Evolutionary conservation across 768 basidiomycete genomes (phyloP).

Genomic region (Fibroporia radiculosa): DNA sequence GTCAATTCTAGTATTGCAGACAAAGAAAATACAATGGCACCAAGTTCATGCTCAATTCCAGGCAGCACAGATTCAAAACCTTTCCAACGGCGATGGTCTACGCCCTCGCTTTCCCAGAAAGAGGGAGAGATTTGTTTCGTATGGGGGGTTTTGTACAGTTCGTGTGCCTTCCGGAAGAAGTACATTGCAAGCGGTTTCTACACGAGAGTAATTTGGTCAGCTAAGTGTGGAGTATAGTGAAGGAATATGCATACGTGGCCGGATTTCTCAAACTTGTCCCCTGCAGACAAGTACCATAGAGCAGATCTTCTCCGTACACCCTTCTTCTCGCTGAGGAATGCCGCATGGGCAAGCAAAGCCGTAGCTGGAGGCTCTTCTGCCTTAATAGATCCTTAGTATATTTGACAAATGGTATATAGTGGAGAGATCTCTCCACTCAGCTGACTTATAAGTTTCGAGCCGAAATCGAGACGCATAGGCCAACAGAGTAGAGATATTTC

Average conservation of each 20-base stretch:
- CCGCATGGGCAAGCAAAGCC: slow-evolving; percentile 75
- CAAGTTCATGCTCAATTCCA: slow-evolving; percentile 75
- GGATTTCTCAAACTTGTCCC: slow-evolving; percentile 72
- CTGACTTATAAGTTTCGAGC: not conserved
- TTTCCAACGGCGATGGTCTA: slow-evolving; percentile 27
- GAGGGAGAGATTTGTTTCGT: slow-evolving; percentile 64
- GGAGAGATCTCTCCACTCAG: not conserved
- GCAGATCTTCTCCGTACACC: slow-evolving; percentile 55
- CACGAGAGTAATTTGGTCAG: not conserved
- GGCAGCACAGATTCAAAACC: slow-evolving; percentile 60
- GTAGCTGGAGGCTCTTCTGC: slow-evolving; percentile 78
- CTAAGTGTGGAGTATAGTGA: not conserved
- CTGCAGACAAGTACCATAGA: slow-evolving; percentile 73
- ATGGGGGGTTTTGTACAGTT: slow-evolving; percentile 44
- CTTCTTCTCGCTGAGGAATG: slow-evolving; percentile 56
- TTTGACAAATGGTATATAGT: not conserved
- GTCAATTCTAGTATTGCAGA: not conserved
- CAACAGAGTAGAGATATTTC: slow-evolving; percentile 15
- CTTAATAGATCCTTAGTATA: slow-evolving; percentile 32
- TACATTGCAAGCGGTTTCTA: slow-evolving; percentile 85
- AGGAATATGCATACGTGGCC: slow-evolving; percentile 62
- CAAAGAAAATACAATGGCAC: slow-evolving; percentile 26
- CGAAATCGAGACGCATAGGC: not conserved
- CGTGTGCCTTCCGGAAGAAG: slow-evolving; percentile 66
- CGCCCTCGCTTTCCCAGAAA: slow-evolving; percentile 71